phyloP scores from a whole-genome alignment of 192 early-diverging fungal genomes.

The Martensiomyces pterosporus region DNA sequence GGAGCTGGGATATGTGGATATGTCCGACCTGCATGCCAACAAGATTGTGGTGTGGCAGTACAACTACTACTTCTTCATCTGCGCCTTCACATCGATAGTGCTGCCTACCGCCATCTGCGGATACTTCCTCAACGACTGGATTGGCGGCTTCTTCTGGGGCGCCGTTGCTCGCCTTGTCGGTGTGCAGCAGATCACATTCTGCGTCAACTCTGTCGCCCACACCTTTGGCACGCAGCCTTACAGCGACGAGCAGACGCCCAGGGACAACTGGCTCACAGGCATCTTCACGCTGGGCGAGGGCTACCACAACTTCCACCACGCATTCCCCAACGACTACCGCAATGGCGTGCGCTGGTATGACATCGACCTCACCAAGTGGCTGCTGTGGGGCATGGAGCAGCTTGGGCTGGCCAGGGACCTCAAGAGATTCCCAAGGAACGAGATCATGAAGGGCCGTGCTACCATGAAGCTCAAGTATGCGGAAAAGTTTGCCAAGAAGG shows the following conservation, averaged over 20 bases:
- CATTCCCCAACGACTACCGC: constrained; percentile 83
- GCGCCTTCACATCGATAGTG: constrained; percentile 67
- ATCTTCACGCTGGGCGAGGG: constrained; percentile 76
- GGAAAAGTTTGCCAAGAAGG: constrained; percentile 54
- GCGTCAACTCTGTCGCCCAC: constrained; percentile 80
- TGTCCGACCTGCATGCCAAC: constrained; percentile 70
- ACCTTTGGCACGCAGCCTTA: constrained; percentile 68
- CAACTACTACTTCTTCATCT: constrained; percentile 67
- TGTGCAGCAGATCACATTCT: constrained; percentile 81
- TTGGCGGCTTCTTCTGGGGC: constrained; percentile 74
- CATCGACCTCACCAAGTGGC: constrained; percentile 81
- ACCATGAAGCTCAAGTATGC: constrained; percentile 80
- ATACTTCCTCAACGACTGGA: constrained; percentile 70
- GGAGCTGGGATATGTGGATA: constrained; percentile 73
- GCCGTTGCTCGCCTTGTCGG: constrained; percentile 66
- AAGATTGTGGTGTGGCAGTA: constrained; percentile 72
- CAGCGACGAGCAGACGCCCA: constrained; percentile 81
- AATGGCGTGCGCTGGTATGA: constrained; percentile 73
- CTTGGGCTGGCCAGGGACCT: constrained; percentile 61
- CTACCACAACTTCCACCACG: constrained; percentile 85
- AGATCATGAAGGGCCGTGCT: constrained; percentile 66
- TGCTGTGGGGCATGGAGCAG: constrained; percentile 54
- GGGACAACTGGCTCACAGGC: constrained; percentile 78
- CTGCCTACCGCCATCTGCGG: constrained; percentile 83
- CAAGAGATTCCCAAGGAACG: constrained; percentile 72